These are phyloP conservation scores for Lenzites betulinus DNA, from an alignment of 768 basidiomycete genomes.

Conservation along the genomic window DNA sequence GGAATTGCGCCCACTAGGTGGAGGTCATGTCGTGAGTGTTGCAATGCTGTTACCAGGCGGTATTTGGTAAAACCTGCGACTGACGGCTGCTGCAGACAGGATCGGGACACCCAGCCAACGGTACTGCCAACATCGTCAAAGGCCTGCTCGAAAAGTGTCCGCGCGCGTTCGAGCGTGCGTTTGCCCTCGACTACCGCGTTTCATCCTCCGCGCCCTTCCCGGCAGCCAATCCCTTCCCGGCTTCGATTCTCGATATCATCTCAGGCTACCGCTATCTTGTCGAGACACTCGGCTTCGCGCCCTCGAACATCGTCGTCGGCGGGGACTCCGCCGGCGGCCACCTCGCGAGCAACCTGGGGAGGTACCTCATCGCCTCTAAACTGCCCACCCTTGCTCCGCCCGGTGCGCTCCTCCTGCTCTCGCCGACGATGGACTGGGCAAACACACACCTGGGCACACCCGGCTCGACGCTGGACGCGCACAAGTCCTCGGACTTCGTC, in stretches of 20 bases:
- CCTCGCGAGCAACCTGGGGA: constrained; percentile 42
- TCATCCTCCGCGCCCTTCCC: constrained; percentile 31
- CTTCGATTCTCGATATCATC: constrained; percentile 52
- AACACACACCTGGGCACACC: constrained; percentile 3
- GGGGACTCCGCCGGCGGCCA: constrained; percentile 62
- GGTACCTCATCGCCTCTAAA: constrained; percentile 33
- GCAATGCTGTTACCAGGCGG: not conserved
- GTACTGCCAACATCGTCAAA: constrained; percentile 17
- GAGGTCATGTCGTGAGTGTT: constrained; percentile 26
- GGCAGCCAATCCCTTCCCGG: constrained; percentile 47
- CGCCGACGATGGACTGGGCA: constrained; percentile 32
- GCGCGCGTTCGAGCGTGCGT: constrained; percentile 8
- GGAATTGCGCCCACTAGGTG: constrained; percentile 18
- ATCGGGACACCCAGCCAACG: constrained; percentile 10
- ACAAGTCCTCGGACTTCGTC: not conserved
- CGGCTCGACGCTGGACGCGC: constrained; percentile 7
- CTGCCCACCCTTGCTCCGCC: constrained; percentile 27
- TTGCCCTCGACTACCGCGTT: constrained; percentile 53
- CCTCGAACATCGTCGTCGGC: constrained; percentile 48
- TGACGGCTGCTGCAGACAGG: not conserved
- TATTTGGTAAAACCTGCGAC: not conserved
- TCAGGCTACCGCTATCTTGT: constrained; percentile 54
- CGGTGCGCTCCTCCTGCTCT: constrained; percentile 35
- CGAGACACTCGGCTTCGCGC: constrained; percentile 38
- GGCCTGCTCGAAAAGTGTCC: constrained; percentile 1